A percentile compares a stretch with the other conserved stretches of the same genome.
Conservation (phyloP, 371 early-diverging fungal genomes). For the Edhazardia aedis region DNA sequence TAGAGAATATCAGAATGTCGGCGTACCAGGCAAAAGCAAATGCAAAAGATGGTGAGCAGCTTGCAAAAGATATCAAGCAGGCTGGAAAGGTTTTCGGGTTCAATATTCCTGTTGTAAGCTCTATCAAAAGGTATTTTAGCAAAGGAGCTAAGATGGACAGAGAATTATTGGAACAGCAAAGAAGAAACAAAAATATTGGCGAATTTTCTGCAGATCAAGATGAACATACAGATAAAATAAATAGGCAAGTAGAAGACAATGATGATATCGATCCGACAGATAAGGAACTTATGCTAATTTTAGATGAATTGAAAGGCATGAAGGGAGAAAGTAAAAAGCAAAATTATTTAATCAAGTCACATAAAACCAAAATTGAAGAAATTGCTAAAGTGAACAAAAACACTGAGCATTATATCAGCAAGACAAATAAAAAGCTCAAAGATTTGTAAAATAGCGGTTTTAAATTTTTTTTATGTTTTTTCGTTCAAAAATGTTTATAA, state of each 20-base stretch:
- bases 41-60: constrained; percentile 20
- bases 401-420: constrained; percentile 19
- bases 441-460: constrained; percentile 12
- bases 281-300: constrained; percentile 20
- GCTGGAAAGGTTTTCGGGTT: constrained; percentile 25
- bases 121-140: constrained; percentile 19
- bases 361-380: constrained; percentile 23
- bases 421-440: constrained; percentile 25
- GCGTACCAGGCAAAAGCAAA: constrained; percentile 21
- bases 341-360: constrained; percentile 16
- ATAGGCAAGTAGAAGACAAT: constrained; percentile 4
- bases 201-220: not conserved
- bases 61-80: constrained; percentile 25
- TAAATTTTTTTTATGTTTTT: too few relatives aligned
- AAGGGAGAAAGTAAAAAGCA: constrained; percentile 23
- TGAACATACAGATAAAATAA: not conserved
- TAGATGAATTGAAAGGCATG: constrained; percentile 18
- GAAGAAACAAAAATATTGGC: not conserved
- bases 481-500: too few relatives aligned
- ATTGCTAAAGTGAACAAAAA: constrained; percentile 23
- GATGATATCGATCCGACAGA: constrained; percentile 27
- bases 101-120: constrained; percentile 10
- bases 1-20: constrained; percentile 15
- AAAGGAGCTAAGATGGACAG: constrained; percentile 6
- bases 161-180: not conserved